A percentile compares a stretch with the other conserved stretches of the same genome.
Conservation (phyloP, 2,329 filamentous ascomycete genomes). For the Ophiostoma tasmaniense region DNA sequence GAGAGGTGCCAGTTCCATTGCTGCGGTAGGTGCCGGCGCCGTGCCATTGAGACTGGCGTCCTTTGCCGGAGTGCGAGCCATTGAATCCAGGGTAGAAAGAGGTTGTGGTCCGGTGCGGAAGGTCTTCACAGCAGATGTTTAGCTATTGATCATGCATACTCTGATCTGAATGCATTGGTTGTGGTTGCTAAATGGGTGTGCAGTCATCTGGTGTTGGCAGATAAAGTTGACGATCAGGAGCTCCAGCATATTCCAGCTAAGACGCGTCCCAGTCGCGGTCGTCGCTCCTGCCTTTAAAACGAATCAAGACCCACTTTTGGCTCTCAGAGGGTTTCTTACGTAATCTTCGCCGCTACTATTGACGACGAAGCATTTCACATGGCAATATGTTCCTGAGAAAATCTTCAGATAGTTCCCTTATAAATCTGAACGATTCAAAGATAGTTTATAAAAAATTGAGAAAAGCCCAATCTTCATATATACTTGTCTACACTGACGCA, state of each 20-base stretch:
- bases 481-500: too few relatives aligned
- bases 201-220: neutral
- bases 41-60: conserved; percentile 4
- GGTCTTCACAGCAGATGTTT: neutral
- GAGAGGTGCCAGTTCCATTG: neutral
- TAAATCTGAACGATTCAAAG: too few relatives aligned
- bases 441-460: too few relatives aligned
- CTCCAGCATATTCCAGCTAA: neutral
- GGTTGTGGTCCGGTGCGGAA: neutral
- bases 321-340: neutral
- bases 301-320: neutral
- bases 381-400: neutral
- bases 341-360: neutral
- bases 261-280: neutral
- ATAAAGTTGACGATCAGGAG: neutral
- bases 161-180: neutral
- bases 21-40: neutral
- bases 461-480: too few relatives aligned
- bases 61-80: conserved; percentile 9
- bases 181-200: neutral
- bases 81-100: neutral
- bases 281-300: neutral
- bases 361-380: neutral
- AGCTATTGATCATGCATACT: neutral
- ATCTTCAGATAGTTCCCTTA: neutral